phyloP scores from a whole-genome alignment of 139 green algal species.

The Protoeuglena noctilucae region DNA sequence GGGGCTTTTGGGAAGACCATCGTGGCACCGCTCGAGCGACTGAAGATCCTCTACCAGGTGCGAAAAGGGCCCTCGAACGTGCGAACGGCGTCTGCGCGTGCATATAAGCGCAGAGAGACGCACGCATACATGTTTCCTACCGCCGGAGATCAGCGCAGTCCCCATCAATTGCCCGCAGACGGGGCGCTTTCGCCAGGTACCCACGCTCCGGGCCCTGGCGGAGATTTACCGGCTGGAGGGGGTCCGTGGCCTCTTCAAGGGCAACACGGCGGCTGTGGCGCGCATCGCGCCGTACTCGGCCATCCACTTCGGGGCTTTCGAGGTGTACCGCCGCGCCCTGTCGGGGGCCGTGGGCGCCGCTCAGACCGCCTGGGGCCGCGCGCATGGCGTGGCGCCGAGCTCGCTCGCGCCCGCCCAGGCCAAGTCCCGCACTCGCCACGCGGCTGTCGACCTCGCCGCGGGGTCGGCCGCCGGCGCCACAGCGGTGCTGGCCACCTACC shows the following conservation, averaged over 20 bases:
- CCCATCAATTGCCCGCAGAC: conserved; percentile 21
- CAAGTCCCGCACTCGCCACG: too few species aligned
- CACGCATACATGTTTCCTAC: neutral
- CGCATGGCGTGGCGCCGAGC: too few species aligned
- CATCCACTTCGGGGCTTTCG: conserved; percentile 77
- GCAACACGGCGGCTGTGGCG: conserved; percentile 67
- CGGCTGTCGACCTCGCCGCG: conserved; percentile 2
- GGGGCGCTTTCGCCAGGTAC: conserved; percentile 14
- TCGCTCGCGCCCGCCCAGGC: too few species aligned
- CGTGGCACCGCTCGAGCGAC: conserved; percentile 64
- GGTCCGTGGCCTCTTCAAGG: conserved; percentile 54
- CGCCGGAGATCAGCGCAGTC: neutral
- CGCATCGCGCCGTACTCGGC: conserved; percentile 80
- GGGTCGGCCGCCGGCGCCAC: conserved; percentile 41
- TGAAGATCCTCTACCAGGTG: conserved; percentile 71
- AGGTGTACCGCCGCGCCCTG: conserved; percentile 49
- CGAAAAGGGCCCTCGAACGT: neutral
- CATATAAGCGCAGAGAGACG: neutral
- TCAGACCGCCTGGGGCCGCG: too few species aligned
- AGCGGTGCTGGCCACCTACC: conserved; percentile 75
- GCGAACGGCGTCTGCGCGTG: neutral
- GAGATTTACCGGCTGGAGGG: conserved; percentile 43
- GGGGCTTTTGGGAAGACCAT: conserved; percentile 54
- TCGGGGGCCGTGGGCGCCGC: conserved; percentile 7
- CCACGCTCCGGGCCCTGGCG: conserved; percentile 29